phyloP scores from a whole-genome alignment of 805 yeast species.

The Priceomyces fermenticarens region DNA sequence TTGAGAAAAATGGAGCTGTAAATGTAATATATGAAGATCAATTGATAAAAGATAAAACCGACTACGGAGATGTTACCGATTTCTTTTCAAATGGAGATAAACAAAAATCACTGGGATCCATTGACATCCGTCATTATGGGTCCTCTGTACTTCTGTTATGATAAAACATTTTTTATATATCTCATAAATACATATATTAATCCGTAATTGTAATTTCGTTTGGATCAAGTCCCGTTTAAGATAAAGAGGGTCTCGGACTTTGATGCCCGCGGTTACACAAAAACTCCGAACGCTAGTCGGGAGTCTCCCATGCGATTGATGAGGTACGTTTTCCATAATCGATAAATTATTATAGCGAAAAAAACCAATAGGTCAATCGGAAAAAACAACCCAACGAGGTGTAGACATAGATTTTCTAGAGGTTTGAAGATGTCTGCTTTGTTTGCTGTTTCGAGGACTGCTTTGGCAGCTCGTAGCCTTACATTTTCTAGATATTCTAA shows the following conservation, averaged over 20 bases:
- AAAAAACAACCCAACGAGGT: neutral
- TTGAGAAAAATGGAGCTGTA: conserved; percentile 51
- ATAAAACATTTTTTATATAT: neutral
- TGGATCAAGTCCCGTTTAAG: neutral
- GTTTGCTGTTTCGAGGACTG: conserved; percentile 32
- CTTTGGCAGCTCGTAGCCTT: conserved; percentile 19
- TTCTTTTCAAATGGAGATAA: conserved; percentile 9
- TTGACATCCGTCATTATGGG: conserved; percentile 6
- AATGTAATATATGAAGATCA: conserved; percentile 63
- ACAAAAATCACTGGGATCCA: neutral
- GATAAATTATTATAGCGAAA: neutral
- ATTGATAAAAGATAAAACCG: conserved; percentile 27
- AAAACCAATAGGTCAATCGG: no score
- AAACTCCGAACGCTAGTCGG: conserved; percentile 17
- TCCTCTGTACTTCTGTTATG: conserved; percentile 5
- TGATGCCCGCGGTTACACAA: conserved; percentile 16
- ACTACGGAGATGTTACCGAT: conserved; percentile 24
- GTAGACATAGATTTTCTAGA: conserved; percentile 2
- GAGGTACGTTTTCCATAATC: conserved; percentile 5
- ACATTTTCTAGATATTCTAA: conserved; percentile 14
- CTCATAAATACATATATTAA: no score
- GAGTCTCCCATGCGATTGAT: conserved; percentile 26
- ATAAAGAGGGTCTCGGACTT: conserved; percentile 14
- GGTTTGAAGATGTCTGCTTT: conserved; percentile 29
- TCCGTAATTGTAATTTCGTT: neutral